Percentiles rank a stretch among this genome's conserved stretches.
These are phyloP conservation scores for Talaromyces sp. DNA, from an alignment of 2,329 filamentous ascomycete genomes.

Conservation along the genomic window DNA sequence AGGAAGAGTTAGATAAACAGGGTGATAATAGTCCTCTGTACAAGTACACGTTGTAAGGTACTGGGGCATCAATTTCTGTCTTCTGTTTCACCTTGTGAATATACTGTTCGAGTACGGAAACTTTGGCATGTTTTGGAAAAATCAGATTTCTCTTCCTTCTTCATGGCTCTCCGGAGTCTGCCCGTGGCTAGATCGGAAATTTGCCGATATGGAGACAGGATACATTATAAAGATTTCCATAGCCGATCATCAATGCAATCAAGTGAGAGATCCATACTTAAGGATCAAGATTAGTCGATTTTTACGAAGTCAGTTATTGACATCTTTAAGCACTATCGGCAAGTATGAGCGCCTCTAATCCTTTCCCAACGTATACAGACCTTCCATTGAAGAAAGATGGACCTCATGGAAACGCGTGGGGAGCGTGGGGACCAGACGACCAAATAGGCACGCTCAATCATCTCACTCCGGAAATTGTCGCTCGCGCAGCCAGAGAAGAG, in stretches of 20 bases:
- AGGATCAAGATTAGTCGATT: too few relatives aligned
- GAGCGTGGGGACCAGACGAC: conserved; percentile 51
- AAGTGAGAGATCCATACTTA: background rate
- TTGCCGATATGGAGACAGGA: background rate
- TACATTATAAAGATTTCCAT: background rate
- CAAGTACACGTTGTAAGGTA: conserved; percentile 21
- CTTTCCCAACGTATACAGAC: background rate
- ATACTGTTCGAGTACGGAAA: too few relatives aligned
- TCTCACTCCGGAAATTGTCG: conserved; percentile 46
- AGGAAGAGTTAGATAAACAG: conserved; percentile 40
- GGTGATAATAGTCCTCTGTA: conserved; percentile 44
- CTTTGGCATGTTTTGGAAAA: too few relatives aligned
- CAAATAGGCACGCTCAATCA: conserved; percentile 55
- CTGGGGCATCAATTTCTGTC: background rate
- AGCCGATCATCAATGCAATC: background rate
- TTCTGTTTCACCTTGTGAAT: background rate
- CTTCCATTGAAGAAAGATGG: conserved; percentile 27
- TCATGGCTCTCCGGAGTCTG: background rate
- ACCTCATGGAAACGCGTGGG: conserved; percentile 55
- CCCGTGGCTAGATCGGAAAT: background rate
- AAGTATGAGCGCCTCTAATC: background rate
- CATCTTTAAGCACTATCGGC: background rate
- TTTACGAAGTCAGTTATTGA: too few relatives aligned
- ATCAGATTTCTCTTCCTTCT: background rate
- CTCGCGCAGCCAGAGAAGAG: conserved; percentile 41